phyloP scores from a whole-genome alignment of 2,329 filamentous ascomycete genomes.

The Penicillium sp. region DNA sequence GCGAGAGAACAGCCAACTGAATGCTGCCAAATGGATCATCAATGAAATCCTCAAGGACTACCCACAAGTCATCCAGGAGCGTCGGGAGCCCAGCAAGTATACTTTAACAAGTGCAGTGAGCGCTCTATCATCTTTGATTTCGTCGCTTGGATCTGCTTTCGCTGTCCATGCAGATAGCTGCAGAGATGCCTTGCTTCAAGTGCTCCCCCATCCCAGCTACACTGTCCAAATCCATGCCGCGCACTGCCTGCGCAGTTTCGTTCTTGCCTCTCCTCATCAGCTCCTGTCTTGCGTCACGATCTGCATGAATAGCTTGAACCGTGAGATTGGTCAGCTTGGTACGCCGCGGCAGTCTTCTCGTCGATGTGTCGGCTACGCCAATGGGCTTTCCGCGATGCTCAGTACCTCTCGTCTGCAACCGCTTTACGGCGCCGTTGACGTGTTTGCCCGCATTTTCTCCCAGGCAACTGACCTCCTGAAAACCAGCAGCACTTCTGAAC shows the following conservation, averaged over 20 bases:
- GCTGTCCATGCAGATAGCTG: constrained; percentile 74
- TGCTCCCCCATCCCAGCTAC: constrained; percentile 90
- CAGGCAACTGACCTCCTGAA: constrained; percentile 91
- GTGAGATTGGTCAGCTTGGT: constrained; percentile 74
- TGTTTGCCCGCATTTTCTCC: constrained; percentile 84
- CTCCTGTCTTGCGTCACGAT: constrained; percentile 86
- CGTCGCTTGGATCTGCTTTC: constrained; percentile 74
- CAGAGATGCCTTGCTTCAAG: constrained; percentile 80
- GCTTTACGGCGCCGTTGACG: constrained; percentile 88
- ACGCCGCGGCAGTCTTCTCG: constrained; percentile 72
- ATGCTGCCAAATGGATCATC: constrained; percentile 73
- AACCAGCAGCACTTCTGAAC: constrained; percentile 81
- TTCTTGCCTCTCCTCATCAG: constrained; percentile 86
- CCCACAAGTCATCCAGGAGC: constrained; percentile 79
- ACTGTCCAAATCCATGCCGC: constrained; percentile 90
- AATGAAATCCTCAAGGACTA: constrained; percentile 93
- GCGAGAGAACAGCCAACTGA: constrained; percentile 81
- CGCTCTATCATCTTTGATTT: constrained; percentile 71
- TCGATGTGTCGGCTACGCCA: constrained; percentile 82
- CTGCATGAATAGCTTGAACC: constrained; percentile 89
- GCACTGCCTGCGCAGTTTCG: constrained; percentile 77
- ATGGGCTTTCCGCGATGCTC: constrained; percentile 82
- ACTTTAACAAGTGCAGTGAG: constrained; percentile 73
- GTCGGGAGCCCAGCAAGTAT: constrained; percentile 82
- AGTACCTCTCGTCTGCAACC: constrained; percentile 85